Evolutionary conservation across 129 eudicot species (phyloP).

Genomic region (Pulicaria dysenterica): DNA sequence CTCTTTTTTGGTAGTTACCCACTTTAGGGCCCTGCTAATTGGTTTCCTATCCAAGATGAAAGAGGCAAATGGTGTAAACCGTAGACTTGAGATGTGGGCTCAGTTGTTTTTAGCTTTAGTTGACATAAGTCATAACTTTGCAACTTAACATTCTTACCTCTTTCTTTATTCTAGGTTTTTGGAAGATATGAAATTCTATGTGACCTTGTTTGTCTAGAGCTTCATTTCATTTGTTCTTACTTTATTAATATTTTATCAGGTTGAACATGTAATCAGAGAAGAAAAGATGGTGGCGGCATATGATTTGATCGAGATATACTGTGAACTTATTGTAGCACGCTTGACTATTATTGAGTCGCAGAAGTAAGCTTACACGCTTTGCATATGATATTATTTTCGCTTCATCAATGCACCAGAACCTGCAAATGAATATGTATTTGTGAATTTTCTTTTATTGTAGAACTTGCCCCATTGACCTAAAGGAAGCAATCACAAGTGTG

Average conservation of each 20-base stretch:
- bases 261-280: conserved; percentile 91
- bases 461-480: conserved; percentile 87
- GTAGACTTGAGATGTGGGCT: no score
- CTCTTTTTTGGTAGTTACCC: not conserved
- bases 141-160: not conserved
- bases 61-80: no score
- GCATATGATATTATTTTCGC: not conserved
- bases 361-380: conserved; percentile 56
- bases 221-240: not conserved
- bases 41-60: no score
- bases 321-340: conserved; percentile 88
- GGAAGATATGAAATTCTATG: no score
- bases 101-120: no score
- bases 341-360: conserved; percentile 90
- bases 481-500: conserved; percentile 89
- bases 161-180: no score
- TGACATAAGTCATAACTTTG: not conserved
- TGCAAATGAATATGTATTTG: conserved; percentile 7
- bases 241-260: conserved; percentile 50
- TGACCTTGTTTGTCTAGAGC: not conserved
- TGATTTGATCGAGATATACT: conserved; percentile 81
- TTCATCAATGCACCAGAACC: conserved; percentile 1
- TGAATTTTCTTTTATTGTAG: conserved; percentile 35
- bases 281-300: conserved; percentile 95
- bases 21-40: no score